Evolutionary conservation across 257 asterid species (phyloP).

Genomic region (Capsicum rhomboideum): DNA sequence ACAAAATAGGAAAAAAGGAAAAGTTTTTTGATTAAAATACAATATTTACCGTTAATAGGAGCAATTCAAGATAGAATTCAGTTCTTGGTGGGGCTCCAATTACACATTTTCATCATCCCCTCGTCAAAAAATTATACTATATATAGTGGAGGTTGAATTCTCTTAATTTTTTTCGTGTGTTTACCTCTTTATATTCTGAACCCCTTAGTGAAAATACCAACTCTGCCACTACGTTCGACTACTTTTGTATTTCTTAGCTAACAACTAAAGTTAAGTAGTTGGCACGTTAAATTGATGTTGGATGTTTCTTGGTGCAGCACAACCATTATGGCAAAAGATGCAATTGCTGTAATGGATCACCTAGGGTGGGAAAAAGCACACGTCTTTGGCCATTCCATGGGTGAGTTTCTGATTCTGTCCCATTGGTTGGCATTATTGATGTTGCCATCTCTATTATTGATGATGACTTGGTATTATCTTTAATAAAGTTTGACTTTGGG

Average conservation of each 20-base stretch:
- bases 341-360: conserved; percentile 89
- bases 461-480: background rate
- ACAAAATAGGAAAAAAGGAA: background rate
- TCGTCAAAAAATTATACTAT: too few relatives aligned
- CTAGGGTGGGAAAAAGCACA: conserved; percentile 92
- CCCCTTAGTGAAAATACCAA: too few relatives aligned
- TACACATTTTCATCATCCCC: too few relatives aligned
- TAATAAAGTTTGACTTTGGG: background rate
- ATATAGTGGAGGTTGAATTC: too few relatives aligned
- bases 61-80: background rate
- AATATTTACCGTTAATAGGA: background rate
- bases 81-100: background rate
- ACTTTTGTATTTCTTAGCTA: background rate
- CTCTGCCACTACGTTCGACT: background rate
- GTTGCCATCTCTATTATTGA: background rate
- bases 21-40: background rate
- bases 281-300: background rate
- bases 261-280: background rate
- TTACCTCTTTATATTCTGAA: too few relatives aligned
- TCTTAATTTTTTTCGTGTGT: too few relatives aligned
- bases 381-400: conserved; percentile 97
- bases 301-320: conserved; percentile 42
- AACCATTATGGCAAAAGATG: conserved; percentile 83
- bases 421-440: conserved; percentile 20
- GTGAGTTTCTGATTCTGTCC: conserved; percentile 38